Base-by-base conservation (phyloP, 129 eudicot species). In the Lactuca sativa region DNA sequence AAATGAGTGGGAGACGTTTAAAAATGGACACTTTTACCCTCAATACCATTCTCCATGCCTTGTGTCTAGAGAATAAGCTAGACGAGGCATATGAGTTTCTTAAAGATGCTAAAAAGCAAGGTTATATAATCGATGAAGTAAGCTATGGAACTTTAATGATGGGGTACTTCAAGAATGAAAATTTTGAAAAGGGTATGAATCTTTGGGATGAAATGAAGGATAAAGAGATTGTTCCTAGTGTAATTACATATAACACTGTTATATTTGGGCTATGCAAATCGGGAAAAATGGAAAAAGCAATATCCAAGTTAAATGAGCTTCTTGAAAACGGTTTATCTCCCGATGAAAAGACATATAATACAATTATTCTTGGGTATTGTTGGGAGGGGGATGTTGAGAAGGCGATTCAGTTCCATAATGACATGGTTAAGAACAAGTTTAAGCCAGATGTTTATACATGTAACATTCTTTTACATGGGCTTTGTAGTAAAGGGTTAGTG, bases 191-290 rank as follows among this genome's bases (percentile, higher is more conserved):
- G 18, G 97, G 91, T 25, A 53, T 82, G 68, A 78, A 84, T 63
- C 71, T 92, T 17, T 92, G 96, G 97, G 83, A 86, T 56, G 95
- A 92, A 74, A 84, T 92, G 97, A 84, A 88, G 79, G 78, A 72
- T 66, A 86, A 62, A 62, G 85, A 65, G 13, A 78, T 86, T 0
- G 48, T 79, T 74, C 97, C 97, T 3, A 74, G 81, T 64, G 64
- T 81, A 38, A 64, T 70, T 16, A 82, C 95, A 0, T 92, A 83
- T 61, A 92, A 92, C 82, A 70, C 91, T 40, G 21, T 86, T 40
- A 86, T 92, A 18, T 85, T 64, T 11, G 97, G 95, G 72, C 85
- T 88, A 16, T 92, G 89, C 79, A 92, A 86, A 66, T 74, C 71
- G 5, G 91, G 96, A 3, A 88, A 82, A 74, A 86, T 80, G 4